Percentiles rank a stretch among this genome's conserved stretches.
Evolutionary conservation across 1,139 yeast genomes (phyloP).

Genomic region (Meyerozyma carpophila): DNA sequence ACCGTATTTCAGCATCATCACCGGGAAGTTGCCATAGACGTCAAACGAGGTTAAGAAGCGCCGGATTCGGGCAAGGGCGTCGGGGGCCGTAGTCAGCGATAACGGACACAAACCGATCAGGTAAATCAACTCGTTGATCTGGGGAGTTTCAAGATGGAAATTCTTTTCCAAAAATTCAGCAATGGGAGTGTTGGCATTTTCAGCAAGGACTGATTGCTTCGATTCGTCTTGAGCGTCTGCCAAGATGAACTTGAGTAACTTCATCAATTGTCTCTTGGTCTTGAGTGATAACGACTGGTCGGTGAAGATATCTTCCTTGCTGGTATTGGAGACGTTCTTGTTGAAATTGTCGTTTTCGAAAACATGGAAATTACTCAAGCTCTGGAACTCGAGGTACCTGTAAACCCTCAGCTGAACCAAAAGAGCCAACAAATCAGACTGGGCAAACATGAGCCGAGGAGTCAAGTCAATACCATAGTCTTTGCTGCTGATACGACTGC

Average conservation of each 20-base stretch:
- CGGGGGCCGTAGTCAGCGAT: conserved; percentile 57
- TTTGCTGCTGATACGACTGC: conserved; percentile 49
- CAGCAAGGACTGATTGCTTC: conserved; percentile 45
- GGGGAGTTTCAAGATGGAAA: conserved; percentile 70
- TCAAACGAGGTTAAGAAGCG: conserved; percentile 84
- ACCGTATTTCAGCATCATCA: conserved; percentile 86
- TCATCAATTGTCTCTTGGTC: conserved; percentile 85
- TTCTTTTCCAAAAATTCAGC: conserved; percentile 51
- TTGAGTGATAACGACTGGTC: conserved; percentile 72
- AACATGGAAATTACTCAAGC: conserved; percentile 83
- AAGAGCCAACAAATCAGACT: conserved; percentile 74
- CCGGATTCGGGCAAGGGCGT: conserved; percentile 74
- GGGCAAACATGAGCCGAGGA: conserved; percentile 87
- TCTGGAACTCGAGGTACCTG: conserved; percentile 87
- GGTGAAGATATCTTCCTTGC: conserved; percentile 89
- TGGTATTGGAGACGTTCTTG: conserved; percentile 71
- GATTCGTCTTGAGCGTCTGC: conserved; percentile 55
- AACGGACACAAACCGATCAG: conserved; percentile 77
- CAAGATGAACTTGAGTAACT: conserved; percentile 82
- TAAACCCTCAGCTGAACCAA: conserved; percentile 81
- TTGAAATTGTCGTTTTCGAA: conserved; percentile 80
- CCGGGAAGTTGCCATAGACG: conserved; percentile 92
- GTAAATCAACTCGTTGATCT: conserved; percentile 74
- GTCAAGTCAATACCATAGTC: conserved; percentile 85
- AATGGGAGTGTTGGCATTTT: conserved; percentile 53